Evolutionary conservation across 306 rosid species (phyloP), one percentile per base, ranked within the genome.

Genomic region (Begonia masoniana): DNA sequence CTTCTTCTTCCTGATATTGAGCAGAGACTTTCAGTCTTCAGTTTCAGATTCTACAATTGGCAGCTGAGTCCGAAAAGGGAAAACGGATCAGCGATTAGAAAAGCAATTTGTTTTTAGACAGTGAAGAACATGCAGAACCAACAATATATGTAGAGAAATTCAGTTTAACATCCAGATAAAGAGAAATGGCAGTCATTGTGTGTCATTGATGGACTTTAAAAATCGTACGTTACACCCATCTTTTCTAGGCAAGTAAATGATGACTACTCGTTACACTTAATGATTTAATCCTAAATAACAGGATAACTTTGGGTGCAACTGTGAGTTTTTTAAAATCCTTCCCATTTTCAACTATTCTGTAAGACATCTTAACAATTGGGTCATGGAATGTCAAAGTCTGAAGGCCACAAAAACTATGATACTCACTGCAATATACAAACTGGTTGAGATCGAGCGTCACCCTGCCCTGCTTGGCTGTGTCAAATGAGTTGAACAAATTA

Each of bases 371-470:
- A 13, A 45, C 3, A 58, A 26, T 5, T 31, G 39, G 13, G 8
- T 13, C 11, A 10, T 42, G 19, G 12, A 15, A 15, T 17, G 19
- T 26, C 43, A 41, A 46, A 12, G 24, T 19, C 50, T 58, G 60
- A 50, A 21, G 55, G 26, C 55, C 52, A 46, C 41, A 52, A 21
- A 21, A 21, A 21, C 24, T 31, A 31, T 10, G 50, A 60, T 60
- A 84, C 95, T 88, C 66, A 84, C 95, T 79, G 74, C 95, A 88
- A 62, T 77, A 88, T 59, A 84, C 78, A 74, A 88, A 88, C 55
- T 84, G 97, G 73, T 88, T 88, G 76, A 88, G 83, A 76, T 88
- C 97, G 51, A 88, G 82, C 35, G 93, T 66, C 62, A 84, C 93
- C 61, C 93, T 82, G 65, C 97, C 97, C 67, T 88, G 87, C 74